phyloP scores from a whole-genome alignment of 306 rosid species.

The Quercus aquifolioides region DNA sequence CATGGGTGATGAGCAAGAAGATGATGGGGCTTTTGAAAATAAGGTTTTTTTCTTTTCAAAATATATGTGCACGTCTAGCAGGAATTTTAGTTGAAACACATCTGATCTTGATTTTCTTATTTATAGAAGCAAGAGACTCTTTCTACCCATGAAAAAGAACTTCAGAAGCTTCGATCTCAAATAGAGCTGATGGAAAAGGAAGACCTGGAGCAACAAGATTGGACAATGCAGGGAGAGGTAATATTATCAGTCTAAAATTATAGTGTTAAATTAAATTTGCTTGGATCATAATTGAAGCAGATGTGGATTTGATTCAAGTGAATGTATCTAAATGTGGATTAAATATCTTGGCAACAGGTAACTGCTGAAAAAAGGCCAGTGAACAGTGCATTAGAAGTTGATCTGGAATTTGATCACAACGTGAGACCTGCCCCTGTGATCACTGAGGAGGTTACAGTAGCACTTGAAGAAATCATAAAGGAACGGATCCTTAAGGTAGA shows the following conservation, averaged over 20 bases:
- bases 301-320: not conserved
- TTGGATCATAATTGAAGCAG: not conserved
- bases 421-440: slow-evolving; percentile 84
- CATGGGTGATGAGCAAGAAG: slow-evolving; percentile 17
- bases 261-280: not conserved
- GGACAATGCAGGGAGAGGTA: slow-evolving; percentile 99
- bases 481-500: slow-evolving; percentile 77
- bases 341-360: slow-evolving; percentile 46
- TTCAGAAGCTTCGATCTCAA: slow-evolving; percentile 45
- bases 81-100: not conserved
- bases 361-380: slow-evolving; percentile 81
- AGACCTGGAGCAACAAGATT: slow-evolving; percentile 69
- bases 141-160: slow-evolving; percentile 75
- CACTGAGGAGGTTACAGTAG: slow-evolving; percentile 82
- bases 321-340: not conserved
- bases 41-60: slow-evolving; percentile 22
- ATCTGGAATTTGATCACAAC: slow-evolving; percentile 88
- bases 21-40: slow-evolving; percentile 34
- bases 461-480: slow-evolving; percentile 76
- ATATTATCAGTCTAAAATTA: not conserved
- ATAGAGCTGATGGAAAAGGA: slow-evolving; percentile 78
- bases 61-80: not conserved
- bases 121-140: slow-evolving; percentile 40
- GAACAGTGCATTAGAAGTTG: slow-evolving; percentile 86
- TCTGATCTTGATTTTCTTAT: slow-evolving; percentile 11